A percentile compares a stretch with the other conserved stretches of the same genome.
These are phyloP conservation scores for Auricularia cornea DNA, from an alignment of 768 basidiomycete genomes.

Conservation along the genomic window DNA sequence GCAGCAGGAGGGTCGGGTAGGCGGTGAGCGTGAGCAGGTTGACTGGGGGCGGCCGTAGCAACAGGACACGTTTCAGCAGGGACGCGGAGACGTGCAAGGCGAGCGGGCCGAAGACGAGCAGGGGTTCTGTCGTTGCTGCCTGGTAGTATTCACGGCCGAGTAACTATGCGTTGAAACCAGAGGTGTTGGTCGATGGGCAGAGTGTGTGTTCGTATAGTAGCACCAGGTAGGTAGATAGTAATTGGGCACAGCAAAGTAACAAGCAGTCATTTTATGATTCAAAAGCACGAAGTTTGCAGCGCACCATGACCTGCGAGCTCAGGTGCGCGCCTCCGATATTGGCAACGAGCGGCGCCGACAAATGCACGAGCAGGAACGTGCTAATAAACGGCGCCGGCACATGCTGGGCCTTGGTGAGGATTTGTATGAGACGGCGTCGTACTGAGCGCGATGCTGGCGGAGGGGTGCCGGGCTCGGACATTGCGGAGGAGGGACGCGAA, in stretches of 20 bases:
- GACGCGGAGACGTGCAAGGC: slow-evolving; percentile 52
- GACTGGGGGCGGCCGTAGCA: slow-evolving; percentile 26
- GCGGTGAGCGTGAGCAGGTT: slow-evolving; percentile 52
- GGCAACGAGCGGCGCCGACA: slow-evolving; percentile 65
- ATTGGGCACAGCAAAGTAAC: no score
- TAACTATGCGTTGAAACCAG: slow-evolving; percentile 35
- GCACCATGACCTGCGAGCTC: slow-evolving; percentile 69
- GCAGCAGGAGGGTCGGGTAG: slow-evolving; percentile 43
- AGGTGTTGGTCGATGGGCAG: not conserved
- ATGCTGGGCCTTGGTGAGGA: slow-evolving; percentile 54
- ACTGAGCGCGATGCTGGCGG: not conserved
- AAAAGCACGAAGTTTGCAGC: no score
- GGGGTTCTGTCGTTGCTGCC: slow-evolving; percentile 51
- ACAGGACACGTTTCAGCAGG: slow-evolving; percentile 48
- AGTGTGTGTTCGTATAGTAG: not conserved
- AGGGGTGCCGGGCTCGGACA: not conserved
- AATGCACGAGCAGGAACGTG: slow-evolving; percentile 70
- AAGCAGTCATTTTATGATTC: no score
- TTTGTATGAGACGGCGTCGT: slow-evolving; percentile 21
- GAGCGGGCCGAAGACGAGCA: slow-evolving; percentile 62
- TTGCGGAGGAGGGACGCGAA: not conserved
- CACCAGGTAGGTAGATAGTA: no score
- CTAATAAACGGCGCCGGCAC: slow-evolving; percentile 67
- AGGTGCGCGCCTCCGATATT: slow-evolving; percentile 59
- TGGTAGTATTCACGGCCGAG: slow-evolving; percentile 85